phyloP scores from a whole-genome alignment of 345 rosid genomes.

The Psidium friedrichsthalianum region DNA sequence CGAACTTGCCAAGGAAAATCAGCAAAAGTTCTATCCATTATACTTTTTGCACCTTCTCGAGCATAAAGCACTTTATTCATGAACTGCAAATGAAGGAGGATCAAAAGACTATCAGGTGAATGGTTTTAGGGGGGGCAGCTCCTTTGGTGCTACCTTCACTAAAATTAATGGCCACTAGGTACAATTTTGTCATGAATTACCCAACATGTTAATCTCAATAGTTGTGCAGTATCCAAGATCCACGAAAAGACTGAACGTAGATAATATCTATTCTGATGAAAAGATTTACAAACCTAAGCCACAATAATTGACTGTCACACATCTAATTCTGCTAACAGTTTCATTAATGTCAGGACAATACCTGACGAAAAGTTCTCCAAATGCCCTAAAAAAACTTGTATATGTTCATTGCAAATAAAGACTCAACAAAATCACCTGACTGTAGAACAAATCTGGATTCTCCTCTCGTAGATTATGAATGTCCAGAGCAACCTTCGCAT shows the following conservation, averaged over 20 bases:
- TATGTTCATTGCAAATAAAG: neutral
- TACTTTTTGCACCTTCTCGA: slow-evolving; percentile 84
- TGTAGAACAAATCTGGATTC: slow-evolving; percentile 76
- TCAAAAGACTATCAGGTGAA: neutral
- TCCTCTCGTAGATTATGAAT: slow-evolving; percentile 78
- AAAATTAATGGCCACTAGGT: neutral
- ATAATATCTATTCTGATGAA: neutral
- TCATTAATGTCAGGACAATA: neutral
- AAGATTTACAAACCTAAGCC: neutral
- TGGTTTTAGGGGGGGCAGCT: neutral
- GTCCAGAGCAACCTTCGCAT: slow-evolving; percentile 88
- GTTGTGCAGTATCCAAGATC: neutral
- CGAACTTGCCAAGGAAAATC: slow-evolving; percentile 86
- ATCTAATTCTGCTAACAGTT: neutral
- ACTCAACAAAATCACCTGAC: slow-evolving; percentile 36
- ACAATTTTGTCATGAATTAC: neutral
- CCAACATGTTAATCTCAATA: neutral
- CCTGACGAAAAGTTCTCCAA: neutral
- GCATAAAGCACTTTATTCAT: slow-evolving; percentile 93
- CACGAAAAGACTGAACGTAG: neutral
- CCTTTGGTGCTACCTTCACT: neutral
- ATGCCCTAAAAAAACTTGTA: neutral
- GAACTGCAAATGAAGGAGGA: slow-evolving; percentile 38
- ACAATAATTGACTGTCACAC: neutral
- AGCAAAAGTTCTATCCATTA: slow-evolving; percentile 83